A percentile compares a stretch with the other conserved stretches of the same genome.
Evolutionary conservation across 805 yeast species (phyloP).

Genomic region (Yarrowia deformans): DNA sequence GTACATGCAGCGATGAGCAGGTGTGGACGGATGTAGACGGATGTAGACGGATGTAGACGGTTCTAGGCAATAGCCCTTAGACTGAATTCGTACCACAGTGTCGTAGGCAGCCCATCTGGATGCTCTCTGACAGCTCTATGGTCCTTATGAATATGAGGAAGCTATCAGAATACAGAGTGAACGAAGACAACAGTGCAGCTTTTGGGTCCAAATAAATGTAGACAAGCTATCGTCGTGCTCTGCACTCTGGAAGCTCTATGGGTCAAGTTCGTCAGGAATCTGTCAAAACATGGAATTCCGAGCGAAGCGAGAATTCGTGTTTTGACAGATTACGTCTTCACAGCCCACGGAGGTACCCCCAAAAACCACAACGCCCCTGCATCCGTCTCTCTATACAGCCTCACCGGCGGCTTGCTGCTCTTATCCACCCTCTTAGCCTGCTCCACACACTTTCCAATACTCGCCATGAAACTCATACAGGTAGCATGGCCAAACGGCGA

Average conservation of each 20-base stretch:
- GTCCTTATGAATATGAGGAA: no score
- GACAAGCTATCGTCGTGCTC: no score
- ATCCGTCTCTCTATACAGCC: conserved; percentile 27
- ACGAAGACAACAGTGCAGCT: no score
- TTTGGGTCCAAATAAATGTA: no score
- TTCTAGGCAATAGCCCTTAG: no score
- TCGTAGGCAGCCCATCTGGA: no score
- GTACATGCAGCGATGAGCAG: no score
- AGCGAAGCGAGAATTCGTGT: background rate
- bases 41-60: no score
- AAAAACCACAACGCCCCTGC: conserved; percentile 33
- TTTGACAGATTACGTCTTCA: background rate
- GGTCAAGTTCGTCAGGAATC: background rate
- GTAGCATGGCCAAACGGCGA: conserved; percentile 52
- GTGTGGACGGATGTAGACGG: no score
- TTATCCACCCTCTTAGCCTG: conserved; percentile 43
- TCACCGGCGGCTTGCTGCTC: conserved; percentile 13
- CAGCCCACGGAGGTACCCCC: conserved; percentile 39
- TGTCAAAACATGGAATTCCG: background rate
- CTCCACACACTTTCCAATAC: conserved; percentile 49
- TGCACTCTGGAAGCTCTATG: background rate
- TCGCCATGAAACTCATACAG: conserved; percentile 50
- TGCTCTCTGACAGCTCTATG: no score
- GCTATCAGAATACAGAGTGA: no score
- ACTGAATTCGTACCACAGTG: no score